phyloP scores from a whole-genome alignment of 768 basidiomycete species.

The Termitomyces heimii region DNA sequence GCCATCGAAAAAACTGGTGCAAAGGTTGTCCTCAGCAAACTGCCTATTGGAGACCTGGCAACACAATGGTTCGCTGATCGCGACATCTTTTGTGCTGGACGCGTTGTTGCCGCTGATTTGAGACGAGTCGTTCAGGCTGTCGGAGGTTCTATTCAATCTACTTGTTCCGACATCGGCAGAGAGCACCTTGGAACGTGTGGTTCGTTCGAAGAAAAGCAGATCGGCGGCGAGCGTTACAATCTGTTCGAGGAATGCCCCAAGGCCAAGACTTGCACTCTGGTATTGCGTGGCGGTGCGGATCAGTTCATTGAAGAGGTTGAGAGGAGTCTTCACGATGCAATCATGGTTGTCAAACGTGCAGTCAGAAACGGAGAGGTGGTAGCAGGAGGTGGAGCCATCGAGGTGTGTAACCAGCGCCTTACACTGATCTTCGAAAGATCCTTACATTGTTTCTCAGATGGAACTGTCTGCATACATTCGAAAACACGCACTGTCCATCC shows the following conservation, averaged over 20 bases:
- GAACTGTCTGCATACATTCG: constrained; percentile 94
- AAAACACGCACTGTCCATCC: constrained; percentile 85
- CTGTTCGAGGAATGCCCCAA: constrained; percentile 89
- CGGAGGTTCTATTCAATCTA: constrained; percentile 92
- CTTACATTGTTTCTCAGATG: constrained; percentile 58
- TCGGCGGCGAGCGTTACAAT: constrained; percentile 96
- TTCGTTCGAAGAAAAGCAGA: constrained; percentile 87
- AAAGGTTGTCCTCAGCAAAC: constrained; percentile 94
- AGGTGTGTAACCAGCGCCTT: constrained; percentile 44
- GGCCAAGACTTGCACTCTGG: constrained; percentile 91
- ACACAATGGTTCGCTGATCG: constrained; percentile 99
- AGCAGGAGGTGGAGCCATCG: constrained; percentile 95
- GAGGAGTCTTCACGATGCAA: constrained; percentile 93
- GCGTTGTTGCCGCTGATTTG: constrained; percentile 85
- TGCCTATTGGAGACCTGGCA: constrained; percentile 97
- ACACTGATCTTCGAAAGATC: not conserved
- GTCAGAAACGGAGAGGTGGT: constrained; percentile 95
- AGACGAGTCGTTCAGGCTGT: constrained; percentile 94
- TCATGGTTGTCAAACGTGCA: constrained; percentile 99
- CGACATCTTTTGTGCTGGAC: constrained; percentile 97
- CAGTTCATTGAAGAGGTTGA: constrained; percentile 99
- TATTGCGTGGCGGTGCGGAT: constrained; percentile 94
- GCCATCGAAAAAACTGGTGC: constrained; percentile 96
- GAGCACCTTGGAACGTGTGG: constrained; percentile 96
- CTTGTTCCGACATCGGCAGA: constrained; percentile 84